Conservation (phyloP, 306 rosid species). For the Casuarina equisetifolia region DNA sequence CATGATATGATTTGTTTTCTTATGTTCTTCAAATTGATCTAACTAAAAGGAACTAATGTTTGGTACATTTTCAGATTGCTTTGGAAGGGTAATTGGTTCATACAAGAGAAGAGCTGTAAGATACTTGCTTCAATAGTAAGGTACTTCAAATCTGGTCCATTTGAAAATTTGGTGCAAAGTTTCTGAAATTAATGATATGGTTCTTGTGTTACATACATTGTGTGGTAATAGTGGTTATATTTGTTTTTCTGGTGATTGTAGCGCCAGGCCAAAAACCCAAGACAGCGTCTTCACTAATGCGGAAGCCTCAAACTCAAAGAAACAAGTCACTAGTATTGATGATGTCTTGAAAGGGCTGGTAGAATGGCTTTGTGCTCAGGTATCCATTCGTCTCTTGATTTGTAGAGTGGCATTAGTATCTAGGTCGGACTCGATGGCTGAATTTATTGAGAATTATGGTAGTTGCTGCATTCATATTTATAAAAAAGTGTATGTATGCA, state of each 20-base stretch:
- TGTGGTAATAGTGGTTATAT: not conserved
- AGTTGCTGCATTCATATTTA: not conserved
- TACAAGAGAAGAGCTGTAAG: conserved; percentile 98
- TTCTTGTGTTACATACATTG: conserved; percentile 1
- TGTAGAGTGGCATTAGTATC: not conserved
- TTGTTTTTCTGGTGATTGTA: conserved; percentile 30
- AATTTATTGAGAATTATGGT: not conserved
- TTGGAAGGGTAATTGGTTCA: conserved; percentile 91
- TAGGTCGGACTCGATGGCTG: not conserved
- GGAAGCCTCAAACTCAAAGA: conserved; percentile 75
- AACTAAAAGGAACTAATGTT: conserved; percentile 16
- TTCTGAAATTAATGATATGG: conserved; percentile 19
- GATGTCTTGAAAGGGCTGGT: conserved; percentile 90
- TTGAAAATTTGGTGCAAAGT: conserved; percentile 17
- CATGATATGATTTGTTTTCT: conserved; percentile 19
- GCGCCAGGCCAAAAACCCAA: conserved; percentile 75
- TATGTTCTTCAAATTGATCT: conserved; percentile 13
- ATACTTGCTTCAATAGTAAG: conserved; percentile 81
- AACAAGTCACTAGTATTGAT: conserved; percentile 55
- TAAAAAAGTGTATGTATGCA: no score
- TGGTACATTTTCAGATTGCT: conserved; percentile 76
- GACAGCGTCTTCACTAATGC: conserved; percentile 55
- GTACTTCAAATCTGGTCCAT: conserved; percentile 39
- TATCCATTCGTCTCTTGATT: conserved; percentile 30
- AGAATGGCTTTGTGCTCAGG: conserved; percentile 99